A percentile compares a stretch with the other conserved stretches of the same genome.
phyloP scores from a whole-genome alignment of 1,284 basidiomycete genomes.

The Irpex sp. region DNA sequence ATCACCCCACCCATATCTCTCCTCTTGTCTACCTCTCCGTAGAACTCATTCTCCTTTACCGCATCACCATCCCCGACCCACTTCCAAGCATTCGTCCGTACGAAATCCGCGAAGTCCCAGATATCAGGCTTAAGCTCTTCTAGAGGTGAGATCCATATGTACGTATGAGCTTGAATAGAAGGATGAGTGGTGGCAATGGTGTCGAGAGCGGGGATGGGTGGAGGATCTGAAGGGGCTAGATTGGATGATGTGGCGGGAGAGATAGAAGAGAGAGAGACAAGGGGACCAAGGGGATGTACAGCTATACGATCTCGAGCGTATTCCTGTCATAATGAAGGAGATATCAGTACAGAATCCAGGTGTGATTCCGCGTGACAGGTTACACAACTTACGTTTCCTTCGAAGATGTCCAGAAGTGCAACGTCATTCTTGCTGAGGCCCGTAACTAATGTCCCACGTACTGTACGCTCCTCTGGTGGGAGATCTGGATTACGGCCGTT shows the following conservation, averaged over 20 bases:
- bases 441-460: constrained; percentile 68
- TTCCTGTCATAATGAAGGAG: constrained; percentile 45
- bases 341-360: neutral
- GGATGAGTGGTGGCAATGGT: constrained; percentile 11
- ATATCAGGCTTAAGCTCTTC: constrained; percentile 50
- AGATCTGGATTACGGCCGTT: constrained; percentile 33
- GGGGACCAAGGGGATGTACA: constrained; percentile 50
- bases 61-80: constrained; percentile 51
- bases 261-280: constrained; percentile 28
- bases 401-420: constrained; percentile 65
- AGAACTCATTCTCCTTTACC: constrained; percentile 32
- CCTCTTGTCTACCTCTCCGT: constrained; percentile 44
- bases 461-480: constrained; percentile 45
- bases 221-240: constrained; percentile 38
- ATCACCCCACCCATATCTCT: constrained; percentile 25
- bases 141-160: constrained; percentile 58
- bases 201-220: constrained; percentile 40
- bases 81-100: constrained; percentile 64
- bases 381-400: constrained; percentile 62
- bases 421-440: constrained; percentile 64
- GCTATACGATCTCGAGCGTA: constrained; percentile 56
- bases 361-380: neutral
- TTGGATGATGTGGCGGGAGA: constrained; percentile 19
- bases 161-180: constrained; percentile 55
- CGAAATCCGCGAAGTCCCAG: constrained; percentile 79